A percentile compares a stretch with the other conserved stretches of the same genome.
phyloP scores from a whole-genome alignment of 139 green algal genomes.

The Micractinium sp. region DNA sequence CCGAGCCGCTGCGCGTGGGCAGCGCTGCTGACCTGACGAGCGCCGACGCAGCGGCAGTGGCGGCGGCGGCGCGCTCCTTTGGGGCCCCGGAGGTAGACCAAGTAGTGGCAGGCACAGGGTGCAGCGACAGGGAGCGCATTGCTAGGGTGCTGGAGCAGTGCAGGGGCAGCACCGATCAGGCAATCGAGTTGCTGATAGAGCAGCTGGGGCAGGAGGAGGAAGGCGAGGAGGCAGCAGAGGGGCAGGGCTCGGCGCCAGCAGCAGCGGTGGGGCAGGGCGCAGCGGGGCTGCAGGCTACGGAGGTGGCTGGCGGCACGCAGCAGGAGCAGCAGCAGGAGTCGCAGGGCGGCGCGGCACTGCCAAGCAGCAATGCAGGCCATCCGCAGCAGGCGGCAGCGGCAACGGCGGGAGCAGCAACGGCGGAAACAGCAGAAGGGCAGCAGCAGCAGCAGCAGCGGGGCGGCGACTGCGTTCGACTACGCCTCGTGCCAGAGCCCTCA shows the following conservation, averaged over 20 bases:
- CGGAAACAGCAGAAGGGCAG: neutral
- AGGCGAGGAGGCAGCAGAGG: neutral
- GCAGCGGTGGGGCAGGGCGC: neutral
- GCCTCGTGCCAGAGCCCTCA: neutral
- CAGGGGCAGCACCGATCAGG: constrained; percentile 53
- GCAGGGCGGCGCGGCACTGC: neutral
- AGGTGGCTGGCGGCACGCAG: neutral
- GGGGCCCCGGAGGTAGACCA: constrained; percentile 27
- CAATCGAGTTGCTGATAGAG: constrained; percentile 67
- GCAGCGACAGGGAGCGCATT: constrained; percentile 30
- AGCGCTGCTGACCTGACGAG: neutral
- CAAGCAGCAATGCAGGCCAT: neutral
- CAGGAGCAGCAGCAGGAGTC: constrained; percentile 1
- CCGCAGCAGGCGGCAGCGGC: neutral
- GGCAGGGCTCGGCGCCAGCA: neutral
- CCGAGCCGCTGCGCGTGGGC: constrained; percentile 20
- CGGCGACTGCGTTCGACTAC: neutral
- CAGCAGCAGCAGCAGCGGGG: neutral
- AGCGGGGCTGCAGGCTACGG: constrained; percentile 19
- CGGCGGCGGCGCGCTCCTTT: neutral
- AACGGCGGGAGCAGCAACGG: neutral
- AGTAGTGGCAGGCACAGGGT: constrained; percentile 48
- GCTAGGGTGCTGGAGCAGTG: constrained; percentile 37
- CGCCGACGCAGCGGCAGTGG: neutral
- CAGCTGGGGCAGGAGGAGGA: constrained; percentile 13